Evolutionary conservation across 2,329 filamentous ascomycete species (phyloP), one percentile per base, ranked within the genome.

Genomic region (Thermomyces lanuginosus): DNA sequence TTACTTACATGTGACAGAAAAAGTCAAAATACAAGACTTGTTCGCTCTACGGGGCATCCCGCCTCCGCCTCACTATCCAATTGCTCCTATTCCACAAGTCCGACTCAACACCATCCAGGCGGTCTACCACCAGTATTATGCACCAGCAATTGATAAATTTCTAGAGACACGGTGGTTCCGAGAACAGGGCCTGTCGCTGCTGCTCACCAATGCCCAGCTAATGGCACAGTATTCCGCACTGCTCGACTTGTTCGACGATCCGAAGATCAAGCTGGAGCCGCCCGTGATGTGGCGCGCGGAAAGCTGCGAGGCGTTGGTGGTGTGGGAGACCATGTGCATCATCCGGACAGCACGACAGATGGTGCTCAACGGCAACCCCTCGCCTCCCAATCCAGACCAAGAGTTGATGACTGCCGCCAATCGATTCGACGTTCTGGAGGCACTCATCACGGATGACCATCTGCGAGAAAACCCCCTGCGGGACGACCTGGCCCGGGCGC

Each of bases 151-250:
- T 24, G 74, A 80, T 49, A 66, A 67, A 26, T 75, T 89, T 35
- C 67, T 91, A 35, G 84, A 93, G 49, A 79, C 81, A 5, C 66
- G 64, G 15, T 95, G 84, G 84, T 93, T 81, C 55, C 69, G 59
- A 14, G 56, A 54, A 19, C 61, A 61, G 37, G 67, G 63, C 28
- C 56, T 65, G 29, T 48, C 47, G n/a, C 53, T 61, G 27, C 51
- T 77, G 2, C 52, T 70, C 31, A 53, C 51, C 18, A 64, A 77
- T 44, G 55, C 61, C 15, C 55, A 58, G 15, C 56, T 81, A n/a
- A 60, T 76, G 39, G 69, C 73, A 27, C 66, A 75, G 34, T 69
- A 84, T 45, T 65, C 66, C 4, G 64, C 68, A 9, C 74, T 84
- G 38, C 61, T 83, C 21, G 50, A 55, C 29, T 49, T 48, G 1